These are phyloP conservation scores for Candida montana DNA, from an alignment of 805 yeast species.

Conservation along the genomic window DNA sequence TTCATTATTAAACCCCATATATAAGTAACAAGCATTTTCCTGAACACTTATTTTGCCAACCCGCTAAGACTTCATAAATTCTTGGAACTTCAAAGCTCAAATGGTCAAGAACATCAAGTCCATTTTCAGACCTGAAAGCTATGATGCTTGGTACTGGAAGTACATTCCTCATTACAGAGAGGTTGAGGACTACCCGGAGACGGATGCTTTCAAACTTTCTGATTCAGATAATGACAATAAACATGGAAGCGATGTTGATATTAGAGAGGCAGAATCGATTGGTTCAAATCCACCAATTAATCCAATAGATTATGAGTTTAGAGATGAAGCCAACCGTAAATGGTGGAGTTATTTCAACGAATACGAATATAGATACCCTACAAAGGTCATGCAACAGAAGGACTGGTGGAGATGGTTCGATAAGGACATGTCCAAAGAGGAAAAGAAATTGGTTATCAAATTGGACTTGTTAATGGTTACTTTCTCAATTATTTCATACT, in stretches of 20 bases:
- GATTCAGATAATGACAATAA: background rate
- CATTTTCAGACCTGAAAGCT: background rate
- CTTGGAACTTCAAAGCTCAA: too few relatives aligned
- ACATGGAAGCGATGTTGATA: background rate
- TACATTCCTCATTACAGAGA: conserved; percentile 7
- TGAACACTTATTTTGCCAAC: too few relatives aligned
- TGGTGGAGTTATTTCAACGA: conserved; percentile 50
- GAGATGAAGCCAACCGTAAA: conserved; percentile 34
- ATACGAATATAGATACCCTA: conserved; percentile 50
- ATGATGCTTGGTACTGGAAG: conserved; percentile 6
- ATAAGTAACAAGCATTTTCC: too few relatives aligned
- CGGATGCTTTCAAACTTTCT: background rate
- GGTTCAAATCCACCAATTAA: background rate
- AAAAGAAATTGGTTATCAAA: conserved; percentile 39
- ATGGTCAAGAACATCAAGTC: background rate
- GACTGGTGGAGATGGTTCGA: conserved; percentile 55
- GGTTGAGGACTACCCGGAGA: conserved; percentile 3
- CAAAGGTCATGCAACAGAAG: conserved; percentile 26
- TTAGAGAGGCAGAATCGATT: background rate
- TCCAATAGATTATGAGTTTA: conserved; percentile 22
- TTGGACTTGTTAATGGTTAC: conserved; percentile 46
- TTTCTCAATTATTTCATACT: conserved; percentile 55
- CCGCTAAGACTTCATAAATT: too few relatives aligned
- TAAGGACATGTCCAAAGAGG: conserved; percentile 40
- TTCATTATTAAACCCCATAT: too few relatives aligned